phyloP scores from a whole-genome alignment of 2,329 filamentous ascomycete genomes.

The Fusarium buxicola region DNA sequence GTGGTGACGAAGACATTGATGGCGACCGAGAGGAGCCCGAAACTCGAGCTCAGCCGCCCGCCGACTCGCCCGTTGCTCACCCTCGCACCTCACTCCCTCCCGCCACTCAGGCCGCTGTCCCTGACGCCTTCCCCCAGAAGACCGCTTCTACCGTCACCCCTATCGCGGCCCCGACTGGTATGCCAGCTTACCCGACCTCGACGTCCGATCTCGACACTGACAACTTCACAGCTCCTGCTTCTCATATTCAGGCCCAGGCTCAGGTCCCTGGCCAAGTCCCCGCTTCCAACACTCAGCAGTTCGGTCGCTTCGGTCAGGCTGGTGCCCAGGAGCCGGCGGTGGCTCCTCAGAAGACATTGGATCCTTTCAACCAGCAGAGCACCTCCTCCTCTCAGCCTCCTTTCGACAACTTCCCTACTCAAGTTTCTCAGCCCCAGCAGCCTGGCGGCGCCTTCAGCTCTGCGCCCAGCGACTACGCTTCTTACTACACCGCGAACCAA shows the following conservation, averaged over 20 bases:
- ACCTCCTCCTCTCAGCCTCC: conserved; percentile 62
- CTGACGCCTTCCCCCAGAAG: conserved; percentile 69
- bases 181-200: conserved; percentile 10
- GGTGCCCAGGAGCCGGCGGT: conserved; percentile 69
- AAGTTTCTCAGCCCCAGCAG: conserved; percentile 70
- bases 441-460: conserved; percentile 77
- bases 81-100: conserved; percentile 90
- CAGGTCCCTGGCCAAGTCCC: conserved; percentile 58
- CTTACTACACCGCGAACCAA: conserved; percentile 84
- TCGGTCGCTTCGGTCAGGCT: conserved; percentile 75
- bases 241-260: conserved; percentile 56
- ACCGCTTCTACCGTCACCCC: conserved; percentile 59
- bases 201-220: conserved; percentile 20
- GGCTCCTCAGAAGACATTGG: conserved; percentile 82
- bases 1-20: conserved; percentile 87
- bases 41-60: conserved; percentile 91
- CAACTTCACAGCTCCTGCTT: conserved; percentile 33
- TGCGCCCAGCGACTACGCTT: conserved; percentile 81
- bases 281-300: conserved; percentile 71
- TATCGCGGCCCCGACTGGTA: conserved; percentile 52
- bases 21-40: conserved; percentile 95
- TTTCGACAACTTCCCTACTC: conserved; percentile 70
- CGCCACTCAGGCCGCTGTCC: conserved; percentile 66
- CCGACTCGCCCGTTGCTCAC: conserved; percentile 88
- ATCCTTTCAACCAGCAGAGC: conserved; percentile 84